phyloP scores from a whole-genome alignment of 768 basidiomycete genomes.

The Lactarius tabidus region DNA sequence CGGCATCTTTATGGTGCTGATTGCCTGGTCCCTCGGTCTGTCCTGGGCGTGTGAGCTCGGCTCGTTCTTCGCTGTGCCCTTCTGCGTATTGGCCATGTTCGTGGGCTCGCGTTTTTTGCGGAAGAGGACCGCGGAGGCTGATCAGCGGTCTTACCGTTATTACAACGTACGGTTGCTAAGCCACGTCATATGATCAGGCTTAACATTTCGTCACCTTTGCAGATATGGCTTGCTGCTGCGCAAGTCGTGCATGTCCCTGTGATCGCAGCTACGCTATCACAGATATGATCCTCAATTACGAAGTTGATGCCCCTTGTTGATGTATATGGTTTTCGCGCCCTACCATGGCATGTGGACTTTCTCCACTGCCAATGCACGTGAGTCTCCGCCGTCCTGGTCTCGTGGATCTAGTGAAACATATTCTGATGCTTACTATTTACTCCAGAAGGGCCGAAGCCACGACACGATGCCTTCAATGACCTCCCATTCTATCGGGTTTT shows the following conservation, averaged over 20 bases:
- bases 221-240: conserved; percentile 16
- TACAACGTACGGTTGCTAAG: conserved; percentile 30
- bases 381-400: background rate
- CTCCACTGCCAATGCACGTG: background rate
- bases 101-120: conserved; percentile 27
- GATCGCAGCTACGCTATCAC: background rate
- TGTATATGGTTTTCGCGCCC: no score
- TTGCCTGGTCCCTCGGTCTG: conserved; percentile 29
- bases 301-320: background rate
- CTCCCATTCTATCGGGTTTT: background rate
- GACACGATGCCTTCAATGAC: background rate
- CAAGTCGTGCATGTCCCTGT: conserved; percentile 14
- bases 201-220: background rate
- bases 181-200: background rate
- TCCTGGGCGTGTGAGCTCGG: conserved; percentile 26
- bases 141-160: conserved; percentile 30
- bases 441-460: background rate
- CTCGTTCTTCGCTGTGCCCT: conserved; percentile 1
- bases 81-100: conserved; percentile 23
- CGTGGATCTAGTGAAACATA: background rate
- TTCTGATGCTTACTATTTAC: no score
- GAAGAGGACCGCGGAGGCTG: conserved; percentile 21
- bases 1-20: conserved; percentile 26
- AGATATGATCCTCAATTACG: background rate
- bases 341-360: background rate